Evolutionary conservation across 345 rosid genomes (phyloP), one percentile per base, ranked within the genome.

Genomic region (Linum usitatissimum): DNA sequence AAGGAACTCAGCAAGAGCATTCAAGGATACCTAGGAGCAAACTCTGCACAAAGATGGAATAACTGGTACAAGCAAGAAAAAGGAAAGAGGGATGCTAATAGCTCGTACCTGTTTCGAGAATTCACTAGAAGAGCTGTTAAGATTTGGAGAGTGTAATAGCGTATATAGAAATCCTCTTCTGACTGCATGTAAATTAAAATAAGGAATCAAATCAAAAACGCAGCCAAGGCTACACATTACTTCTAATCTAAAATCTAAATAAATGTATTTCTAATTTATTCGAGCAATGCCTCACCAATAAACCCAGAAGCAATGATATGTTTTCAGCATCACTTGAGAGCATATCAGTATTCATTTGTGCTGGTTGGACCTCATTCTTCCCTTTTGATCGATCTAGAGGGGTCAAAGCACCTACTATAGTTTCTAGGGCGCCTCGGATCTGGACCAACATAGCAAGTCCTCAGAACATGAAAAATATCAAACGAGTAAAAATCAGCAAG

Each of bases 351-450:
- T 94, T 94, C 97, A 88, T 94, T 68, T 83, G 75, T 76, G 97
- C 90, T 66, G 99, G 89, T 57, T 84, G 92, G 62, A 81, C 83
- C 81, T 86, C 97, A 67, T 82, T 82, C 61, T 81, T 80, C 54
- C 83, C 96, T 76, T 78, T 94, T 45, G 71, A 85, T 70, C 90
- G 87, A 80, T 85, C 87, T 10, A 90, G 73, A 30, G 97, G 91
- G 19, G 99, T 94, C 63, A 90, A 73, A 67, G 97, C 92, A 54
- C 96, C 74, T 30, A 94, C 87, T 70, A 94, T 86, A 69, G 97
- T 90, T 83, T 94, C 99, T 53, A 94, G 80, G 39, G 99, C 87
- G 65, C 95, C 97, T 53, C 90, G 86, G 74, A 87, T 89, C 99
- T 93, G 71, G 72, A 78, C 1, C 60, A 55, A 15, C 17, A 15